These are phyloP conservation scores for Geranomyces variabilis DNA, from an alignment of 192 early-diverging fungal genomes.

Conservation along the genomic window DNA sequence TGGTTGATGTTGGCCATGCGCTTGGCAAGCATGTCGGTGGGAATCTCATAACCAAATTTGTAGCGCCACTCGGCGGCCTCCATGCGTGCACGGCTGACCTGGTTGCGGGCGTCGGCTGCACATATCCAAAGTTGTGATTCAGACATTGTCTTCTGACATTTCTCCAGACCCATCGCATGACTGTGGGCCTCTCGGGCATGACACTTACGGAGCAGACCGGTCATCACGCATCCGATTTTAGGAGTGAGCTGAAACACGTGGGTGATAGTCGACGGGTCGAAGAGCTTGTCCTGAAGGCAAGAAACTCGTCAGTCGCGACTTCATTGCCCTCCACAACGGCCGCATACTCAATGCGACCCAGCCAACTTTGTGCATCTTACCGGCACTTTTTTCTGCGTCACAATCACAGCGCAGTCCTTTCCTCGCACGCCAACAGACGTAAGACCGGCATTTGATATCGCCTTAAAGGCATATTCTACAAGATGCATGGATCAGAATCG, in stretches of 20 bases:
- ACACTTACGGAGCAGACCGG: constrained; percentile 80
- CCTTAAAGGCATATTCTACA: constrained; percentile 99
- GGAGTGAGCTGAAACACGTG: constrained; percentile 92
- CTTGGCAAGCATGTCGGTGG: constrained; percentile 95
- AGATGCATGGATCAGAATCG: not conserved
- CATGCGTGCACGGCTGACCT: constrained; percentile 87
- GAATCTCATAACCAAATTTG: constrained; percentile 98
- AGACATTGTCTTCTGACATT: too few relatives aligned
- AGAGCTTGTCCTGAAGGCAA: constrained; percentile 83
- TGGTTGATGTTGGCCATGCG: constrained; percentile 98
- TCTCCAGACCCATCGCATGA: not conserved
- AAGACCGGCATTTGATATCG: constrained; percentile 95
- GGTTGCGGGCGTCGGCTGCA: constrained; percentile 88
- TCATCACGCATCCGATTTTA: constrained; percentile 97
- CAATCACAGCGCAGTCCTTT: constrained; percentile 91
- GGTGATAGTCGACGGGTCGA: constrained; percentile 91
- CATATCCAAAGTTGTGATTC: too few relatives aligned
- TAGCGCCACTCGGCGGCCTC: constrained; percentile 99
- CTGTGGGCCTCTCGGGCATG: not conserved
- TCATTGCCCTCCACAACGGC: too few relatives aligned
- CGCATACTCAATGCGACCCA: too few relatives aligned
- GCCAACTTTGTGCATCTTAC: too few relatives aligned
- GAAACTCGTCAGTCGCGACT: too few relatives aligned
- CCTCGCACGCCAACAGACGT: constrained; percentile 96
- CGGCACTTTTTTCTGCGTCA: constrained; percentile 97